Evolutionary conservation across 1,284 basidiomycete species (phyloP), one percentile per base, ranked within the genome.

Genomic region (Rhizopogon parksii): DNA sequence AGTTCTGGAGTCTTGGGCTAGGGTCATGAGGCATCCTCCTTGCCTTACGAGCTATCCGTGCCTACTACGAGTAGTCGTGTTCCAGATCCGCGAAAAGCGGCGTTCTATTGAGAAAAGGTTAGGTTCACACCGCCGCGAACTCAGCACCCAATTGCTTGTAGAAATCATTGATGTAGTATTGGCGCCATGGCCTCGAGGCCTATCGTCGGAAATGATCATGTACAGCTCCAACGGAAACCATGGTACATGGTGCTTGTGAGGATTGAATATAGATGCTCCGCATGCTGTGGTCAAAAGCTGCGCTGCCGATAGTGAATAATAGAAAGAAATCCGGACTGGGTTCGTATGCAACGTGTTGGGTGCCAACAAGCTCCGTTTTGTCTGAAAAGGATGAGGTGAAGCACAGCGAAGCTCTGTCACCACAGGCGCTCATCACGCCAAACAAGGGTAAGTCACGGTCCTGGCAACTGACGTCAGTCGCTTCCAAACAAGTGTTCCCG

Each of bases 401-500:
- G 9, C 21, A 24, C 21, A 24, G 21, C 21, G 21, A 4, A 24
- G 25, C 3, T 4, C n/a, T 36, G 12, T n/a, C 7, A 24, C 2
- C 2, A n/a, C 15, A 43, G 40, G 19, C 40, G 40, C 40, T 14
- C 42, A 19, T 32, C 32, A 6, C 15, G 7, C 42, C 42, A 43
- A 43, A 43, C 27, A 43, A 32, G 17, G 42, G 32, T 17, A 42
- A 15, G 6, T 11, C 11, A 11, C n/a, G n/a, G n/a, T n/a, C n/a
- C n/a, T n/a, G n/a, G n/a, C 4, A 32, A 24, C 32, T 49, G 47
- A 50, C 48, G 47, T 51, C 46, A 50, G 8, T 40, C 24, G 14
- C 30, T 43, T 43, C 40, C 27, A 27, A 27, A 43, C 27, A 27
- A 27, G 21, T 24, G 9, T 5, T 32, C 27, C 27, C 25, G 39